phyloP scores from a whole-genome alignment of 106 monocot species.

The Narthecium ossifragum region DNA sequence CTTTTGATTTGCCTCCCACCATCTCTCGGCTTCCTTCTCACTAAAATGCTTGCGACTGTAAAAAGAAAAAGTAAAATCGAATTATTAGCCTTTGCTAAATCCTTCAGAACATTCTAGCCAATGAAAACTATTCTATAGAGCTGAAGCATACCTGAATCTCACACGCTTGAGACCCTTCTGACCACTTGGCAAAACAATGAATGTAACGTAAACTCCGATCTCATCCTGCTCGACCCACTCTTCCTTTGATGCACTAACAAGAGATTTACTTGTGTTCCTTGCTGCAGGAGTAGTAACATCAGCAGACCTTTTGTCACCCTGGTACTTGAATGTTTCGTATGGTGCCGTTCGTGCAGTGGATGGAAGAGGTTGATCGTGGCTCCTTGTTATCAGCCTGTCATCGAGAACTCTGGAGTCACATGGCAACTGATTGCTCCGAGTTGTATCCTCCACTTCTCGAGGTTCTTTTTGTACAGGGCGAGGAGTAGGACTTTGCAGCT shows the following conservation, averaged over 20 bases:
- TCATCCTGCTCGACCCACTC: conserved; percentile 64
- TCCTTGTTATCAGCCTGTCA: not conserved
- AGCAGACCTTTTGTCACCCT: conserved; percentile 7
- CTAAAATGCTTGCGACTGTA: conserved; percentile 70
- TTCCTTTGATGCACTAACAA: conserved; percentile 16
- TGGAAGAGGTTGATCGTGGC: not conserved
- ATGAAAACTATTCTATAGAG: not conserved
- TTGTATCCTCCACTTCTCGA: not conserved
- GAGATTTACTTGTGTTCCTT: not conserved
- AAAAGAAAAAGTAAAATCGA: not conserved
- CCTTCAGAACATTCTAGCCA: not conserved
- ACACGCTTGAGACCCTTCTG: conserved; percentile 54
- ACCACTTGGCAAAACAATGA: conserved; percentile 39
- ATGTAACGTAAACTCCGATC: conserved; percentile 68
- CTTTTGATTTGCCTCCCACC: conserved; percentile 72
- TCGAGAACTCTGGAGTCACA: conserved; percentile 3
- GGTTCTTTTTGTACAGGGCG: conserved; percentile 10
- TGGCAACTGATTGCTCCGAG: not conserved
- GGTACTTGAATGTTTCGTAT: conserved; percentile 3
- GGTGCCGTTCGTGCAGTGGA: not conserved
- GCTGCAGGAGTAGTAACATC: not conserved
- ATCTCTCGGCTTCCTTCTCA: conserved; percentile 59
- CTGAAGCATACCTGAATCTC: conserved; percentile 58
- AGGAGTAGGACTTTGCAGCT: not conserved
- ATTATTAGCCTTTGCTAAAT: too few relatives aligned